A percentile compares a stretch with the other conserved stretches of the same genome.
Conservation (phyloP, 192 early-diverging fungal genomes). For the Dimargaris cristalligena region DNA sequence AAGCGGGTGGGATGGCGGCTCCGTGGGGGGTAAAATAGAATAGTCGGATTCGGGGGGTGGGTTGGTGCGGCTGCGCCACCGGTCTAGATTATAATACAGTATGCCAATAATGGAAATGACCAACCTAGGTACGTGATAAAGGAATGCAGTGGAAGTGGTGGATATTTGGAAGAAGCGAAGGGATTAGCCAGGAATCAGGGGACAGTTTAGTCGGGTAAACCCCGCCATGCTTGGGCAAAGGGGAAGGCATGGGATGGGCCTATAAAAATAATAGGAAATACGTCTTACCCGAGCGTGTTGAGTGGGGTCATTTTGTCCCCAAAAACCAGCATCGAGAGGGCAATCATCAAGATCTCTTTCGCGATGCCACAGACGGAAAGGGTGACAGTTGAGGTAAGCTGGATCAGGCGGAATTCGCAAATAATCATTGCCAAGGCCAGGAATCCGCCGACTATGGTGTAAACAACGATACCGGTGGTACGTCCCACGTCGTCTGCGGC, state of each 20-base stretch:
- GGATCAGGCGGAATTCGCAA: conserved; percentile 59
- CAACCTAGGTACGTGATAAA: too few relatives aligned
- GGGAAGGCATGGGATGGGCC: too few relatives aligned
- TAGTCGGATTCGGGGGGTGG: neutral
- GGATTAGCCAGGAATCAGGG: too few relatives aligned
- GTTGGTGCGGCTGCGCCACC: neutral
- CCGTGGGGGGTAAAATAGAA: neutral
- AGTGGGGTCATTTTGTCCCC: conserved; percentile 47
- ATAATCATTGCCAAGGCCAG: conserved; percentile 69
- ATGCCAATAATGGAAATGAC: conserved; percentile 40
- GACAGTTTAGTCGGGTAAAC: too few relatives aligned
- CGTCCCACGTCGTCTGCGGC: neutral
- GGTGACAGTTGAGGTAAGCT: conserved; percentile 58
- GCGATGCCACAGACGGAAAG: conserved; percentile 67
- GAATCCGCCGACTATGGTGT: conserved; percentile 46
- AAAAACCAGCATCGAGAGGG: conserved; percentile 47
- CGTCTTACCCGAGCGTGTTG: conserved; percentile 45
- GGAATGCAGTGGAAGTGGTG: too few relatives aligned
- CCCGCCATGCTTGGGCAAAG: too few relatives aligned
- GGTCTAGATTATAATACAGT: conserved; percentile 8
- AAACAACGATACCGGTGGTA: conserved; percentile 23
- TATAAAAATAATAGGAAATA: too few relatives aligned
- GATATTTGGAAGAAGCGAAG: too few relatives aligned
- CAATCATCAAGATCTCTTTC: conserved; percentile 65
- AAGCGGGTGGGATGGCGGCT: too few relatives aligned